These are phyloP conservation scores for Talaromyces sp. DNA, from an alignment of 2,329 filamentous ascomycete species.

Conservation along the genomic window DNA sequence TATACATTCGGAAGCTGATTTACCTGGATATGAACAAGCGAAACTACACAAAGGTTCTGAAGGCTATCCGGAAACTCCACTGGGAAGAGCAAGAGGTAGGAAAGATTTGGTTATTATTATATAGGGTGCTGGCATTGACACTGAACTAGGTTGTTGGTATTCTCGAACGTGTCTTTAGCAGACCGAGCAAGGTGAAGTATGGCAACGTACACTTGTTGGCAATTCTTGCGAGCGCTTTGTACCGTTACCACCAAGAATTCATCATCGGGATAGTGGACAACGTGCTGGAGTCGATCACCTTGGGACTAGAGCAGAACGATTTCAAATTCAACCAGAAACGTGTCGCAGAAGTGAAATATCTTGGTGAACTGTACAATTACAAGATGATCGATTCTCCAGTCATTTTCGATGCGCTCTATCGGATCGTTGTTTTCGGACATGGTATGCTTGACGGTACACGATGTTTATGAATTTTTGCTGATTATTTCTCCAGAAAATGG, in stretches of 20 bases:
- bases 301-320: constrained; percentile 91
- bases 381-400: constrained; percentile 93
- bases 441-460: constrained; percentile 39
- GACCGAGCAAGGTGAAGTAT: constrained; percentile 95
- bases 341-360: constrained; percentile 91
- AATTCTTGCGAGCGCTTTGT: constrained; percentile 80
- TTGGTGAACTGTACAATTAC: constrained; percentile 96
- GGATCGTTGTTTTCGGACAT: constrained; percentile 88
- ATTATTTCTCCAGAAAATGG: constrained; percentile 54
- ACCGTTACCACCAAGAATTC: constrained; percentile 88
- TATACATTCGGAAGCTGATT: constrained; percentile 87
- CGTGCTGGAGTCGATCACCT: constrained; percentile 76
- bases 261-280: constrained; percentile 89
- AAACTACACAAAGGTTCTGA: constrained; percentile 87
- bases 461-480: background rate
- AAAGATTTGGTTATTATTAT: background rate
- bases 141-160: constrained; percentile 61
- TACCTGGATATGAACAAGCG: constrained; percentile 93
- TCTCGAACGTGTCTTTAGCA: constrained; percentile 87
- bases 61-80: constrained; percentile 89
- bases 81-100: constrained; percentile 86
- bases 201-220: constrained; percentile 92
- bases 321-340: constrained; percentile 96
- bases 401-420: constrained; percentile 92
- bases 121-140: background rate